Conservation (phyloP, 345 rosid genomes). For the Lepidium didymum region DNA sequence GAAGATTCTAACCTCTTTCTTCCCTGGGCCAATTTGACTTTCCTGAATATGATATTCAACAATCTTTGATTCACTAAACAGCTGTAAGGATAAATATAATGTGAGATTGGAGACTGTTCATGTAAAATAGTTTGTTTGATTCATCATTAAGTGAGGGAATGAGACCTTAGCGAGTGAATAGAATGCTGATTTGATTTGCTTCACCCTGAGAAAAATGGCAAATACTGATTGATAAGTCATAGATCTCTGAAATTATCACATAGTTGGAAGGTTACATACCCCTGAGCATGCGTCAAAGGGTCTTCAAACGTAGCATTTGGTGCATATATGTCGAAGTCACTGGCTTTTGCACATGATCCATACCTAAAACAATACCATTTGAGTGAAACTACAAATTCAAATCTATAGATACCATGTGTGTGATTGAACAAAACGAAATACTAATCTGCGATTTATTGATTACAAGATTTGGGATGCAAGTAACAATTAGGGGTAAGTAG, state of each 20-base stretch:
- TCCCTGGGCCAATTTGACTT: constrained; percentile 36
- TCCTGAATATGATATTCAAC: constrained; percentile 60
- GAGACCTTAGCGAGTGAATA: constrained; percentile 70
- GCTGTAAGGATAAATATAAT: constrained; percentile 32
- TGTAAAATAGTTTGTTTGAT: neutral
- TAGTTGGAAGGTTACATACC: constrained; percentile 36
- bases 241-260: neutral
- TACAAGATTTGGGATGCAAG: neutral
- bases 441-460: neutral
- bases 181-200: constrained; percentile 91
- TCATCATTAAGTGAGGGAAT: neutral
- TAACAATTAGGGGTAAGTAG: neutral
- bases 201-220: constrained; percentile 40
- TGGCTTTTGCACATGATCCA: constrained; percentile 51
- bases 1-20: constrained; percentile 52
- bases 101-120: neutral
- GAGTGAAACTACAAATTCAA: neutral
- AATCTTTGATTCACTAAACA: constrained; percentile 69
- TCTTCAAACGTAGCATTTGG: constrained; percentile 84
- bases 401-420: neutral
- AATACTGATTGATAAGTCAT: no score
- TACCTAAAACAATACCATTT: constrained; percentile 41
- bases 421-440: neutral
- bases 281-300: constrained; percentile 84
- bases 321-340: constrained; percentile 74